A percentile compares a stretch with the other conserved stretches of the same genome.
Evolutionary conservation across 78 protist species (phyloP).

Genomic region (Cavenderia fasciculata): DNA sequence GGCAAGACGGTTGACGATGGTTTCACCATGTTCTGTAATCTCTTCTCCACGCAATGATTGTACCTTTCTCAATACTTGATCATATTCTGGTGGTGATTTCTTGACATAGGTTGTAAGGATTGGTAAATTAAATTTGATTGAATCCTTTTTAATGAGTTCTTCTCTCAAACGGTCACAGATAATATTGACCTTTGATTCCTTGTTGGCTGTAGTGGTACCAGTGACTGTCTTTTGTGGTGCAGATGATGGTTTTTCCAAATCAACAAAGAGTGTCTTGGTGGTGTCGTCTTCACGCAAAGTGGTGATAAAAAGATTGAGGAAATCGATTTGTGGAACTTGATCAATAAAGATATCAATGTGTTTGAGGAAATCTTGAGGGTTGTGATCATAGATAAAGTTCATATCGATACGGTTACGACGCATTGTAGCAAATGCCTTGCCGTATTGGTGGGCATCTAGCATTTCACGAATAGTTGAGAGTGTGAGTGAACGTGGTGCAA

Average conservation of each 20-base stretch:
- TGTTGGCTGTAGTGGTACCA: background rate
- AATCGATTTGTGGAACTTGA: conserved; percentile 33
- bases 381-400: conserved; percentile 85
- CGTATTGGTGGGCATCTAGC: conserved; percentile 3
- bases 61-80: conserved; percentile 58
- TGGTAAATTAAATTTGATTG: conserved; percentile 29
- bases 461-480: conserved; percentile 48
- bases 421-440: conserved; percentile 45
- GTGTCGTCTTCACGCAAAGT: conserved; percentile 75
- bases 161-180: conserved; percentile 59
- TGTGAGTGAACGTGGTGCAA: conserved; percentile 80
- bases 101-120: conserved; percentile 72
- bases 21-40: conserved; percentile 31
- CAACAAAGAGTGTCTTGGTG: conserved; percentile 53
- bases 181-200: conserved; percentile 37
- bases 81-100: conserved; percentile 78
- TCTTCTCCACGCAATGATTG: conserved; percentile 68
- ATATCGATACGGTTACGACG: conserved; percentile 82
- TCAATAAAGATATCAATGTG: conserved; percentile 60
- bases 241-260: conserved; percentile 9
- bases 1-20: conserved; percentile 67
- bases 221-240: background rate
- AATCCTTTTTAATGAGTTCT: conserved; percentile 11
- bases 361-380: conserved; percentile 75
- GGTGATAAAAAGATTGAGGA: conserved; percentile 78